These are phyloP conservation scores for Calonectria multiphialidica DNA, from an alignment of 2,329 filamentous ascomycete species.

Conservation along the genomic window DNA sequence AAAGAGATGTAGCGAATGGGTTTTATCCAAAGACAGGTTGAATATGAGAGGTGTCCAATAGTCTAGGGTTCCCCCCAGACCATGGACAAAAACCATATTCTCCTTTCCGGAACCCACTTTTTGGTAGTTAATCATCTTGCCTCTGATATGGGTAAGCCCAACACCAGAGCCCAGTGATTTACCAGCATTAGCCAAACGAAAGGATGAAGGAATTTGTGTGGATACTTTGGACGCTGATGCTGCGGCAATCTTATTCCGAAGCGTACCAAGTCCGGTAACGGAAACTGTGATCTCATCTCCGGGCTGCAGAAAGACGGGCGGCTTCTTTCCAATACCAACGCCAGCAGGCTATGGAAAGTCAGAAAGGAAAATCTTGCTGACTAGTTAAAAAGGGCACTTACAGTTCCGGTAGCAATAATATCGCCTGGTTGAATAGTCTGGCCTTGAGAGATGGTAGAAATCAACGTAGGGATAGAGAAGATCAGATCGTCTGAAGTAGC, in stretches of 20 bases:
- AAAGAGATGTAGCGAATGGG: slow-evolving; percentile 53
- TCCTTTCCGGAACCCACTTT: slow-evolving; percentile 39
- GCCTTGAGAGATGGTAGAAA: slow-evolving; percentile 55
- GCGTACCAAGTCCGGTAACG: slow-evolving; percentile 25
- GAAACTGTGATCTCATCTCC: slow-evolving; percentile 56
- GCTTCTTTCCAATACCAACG: slow-evolving; percentile 58
- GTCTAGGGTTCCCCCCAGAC: slow-evolving; percentile 60
- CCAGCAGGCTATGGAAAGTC: slow-evolving; percentile 48
- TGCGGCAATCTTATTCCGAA: slow-evolving; percentile 20
- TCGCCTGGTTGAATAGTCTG: slow-evolving; percentile 59
- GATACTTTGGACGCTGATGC: neutral
- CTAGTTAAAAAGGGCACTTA: slow-evolving; percentile 10
- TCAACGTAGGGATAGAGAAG: slow-evolving; percentile 55
- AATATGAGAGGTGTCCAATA: slow-evolving; percentile 60
- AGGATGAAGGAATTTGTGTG: neutral
- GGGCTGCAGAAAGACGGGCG: slow-evolving; percentile 52
- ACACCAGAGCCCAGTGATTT: slow-evolving; percentile 23
- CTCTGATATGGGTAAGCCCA: slow-evolving; percentile 51
- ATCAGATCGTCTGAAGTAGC: slow-evolving; percentile 59
- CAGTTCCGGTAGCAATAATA: slow-evolving; percentile 58
- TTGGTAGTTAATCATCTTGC: slow-evolving; percentile 56
- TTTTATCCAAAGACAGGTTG: slow-evolving; percentile 33
- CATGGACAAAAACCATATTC: slow-evolving; percentile 64
- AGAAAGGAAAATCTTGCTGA: neutral
- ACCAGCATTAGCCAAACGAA: slow-evolving; percentile 27